phyloP scores from a whole-genome alignment of 83 land plant genomes.

The Diphasiastrum complanatum region DNA sequence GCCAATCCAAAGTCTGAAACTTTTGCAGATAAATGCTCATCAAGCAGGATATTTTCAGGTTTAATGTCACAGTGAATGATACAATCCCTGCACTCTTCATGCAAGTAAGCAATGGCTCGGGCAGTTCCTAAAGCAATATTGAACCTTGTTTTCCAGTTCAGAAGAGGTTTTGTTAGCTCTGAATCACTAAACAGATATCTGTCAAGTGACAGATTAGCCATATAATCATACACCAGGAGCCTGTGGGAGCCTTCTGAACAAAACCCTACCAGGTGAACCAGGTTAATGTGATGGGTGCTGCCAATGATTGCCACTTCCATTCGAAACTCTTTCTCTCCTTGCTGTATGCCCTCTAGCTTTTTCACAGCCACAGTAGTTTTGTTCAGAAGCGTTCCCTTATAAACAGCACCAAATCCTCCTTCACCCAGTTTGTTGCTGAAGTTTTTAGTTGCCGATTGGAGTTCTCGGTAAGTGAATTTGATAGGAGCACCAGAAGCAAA shows the following conservation, averaged over 20 bases:
- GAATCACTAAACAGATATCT: neutral
- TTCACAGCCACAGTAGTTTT: constrained; percentile 1
- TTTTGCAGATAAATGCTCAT: neutral
- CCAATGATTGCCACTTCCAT: constrained; percentile 6
- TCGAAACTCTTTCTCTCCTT: constrained; percentile 13
- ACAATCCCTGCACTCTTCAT: constrained; percentile 7
- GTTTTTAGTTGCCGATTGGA: constrained; percentile 1
- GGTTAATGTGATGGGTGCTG: constrained; percentile 5
- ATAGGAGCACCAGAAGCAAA: constrained; percentile 3
- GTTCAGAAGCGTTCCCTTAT: neutral
- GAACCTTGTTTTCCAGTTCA: constrained; percentile 11
- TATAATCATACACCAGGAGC: constrained; percentile 5
- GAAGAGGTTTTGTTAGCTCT: neutral
- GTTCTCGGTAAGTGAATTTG: constrained; percentile 4
- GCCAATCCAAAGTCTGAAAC: constrained; percentile 13
- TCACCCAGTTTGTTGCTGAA: constrained; percentile 5
- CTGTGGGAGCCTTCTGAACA: constrained; percentile 3
- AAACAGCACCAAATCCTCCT: constrained; percentile 11
- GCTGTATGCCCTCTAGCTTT: constrained; percentile 5
- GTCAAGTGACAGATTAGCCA: constrained; percentile 1
- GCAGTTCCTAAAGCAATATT: constrained; percentile 11
- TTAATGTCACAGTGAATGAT: constrained; percentile 13
- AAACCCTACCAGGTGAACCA: constrained; percentile 2
- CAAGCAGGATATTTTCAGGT: constrained; percentile 10
- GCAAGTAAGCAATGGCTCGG: constrained; percentile 4